Base-by-base conservation (phyloP, 805 yeast genomes). In the Nakazawaea wickerhamii region DNA sequence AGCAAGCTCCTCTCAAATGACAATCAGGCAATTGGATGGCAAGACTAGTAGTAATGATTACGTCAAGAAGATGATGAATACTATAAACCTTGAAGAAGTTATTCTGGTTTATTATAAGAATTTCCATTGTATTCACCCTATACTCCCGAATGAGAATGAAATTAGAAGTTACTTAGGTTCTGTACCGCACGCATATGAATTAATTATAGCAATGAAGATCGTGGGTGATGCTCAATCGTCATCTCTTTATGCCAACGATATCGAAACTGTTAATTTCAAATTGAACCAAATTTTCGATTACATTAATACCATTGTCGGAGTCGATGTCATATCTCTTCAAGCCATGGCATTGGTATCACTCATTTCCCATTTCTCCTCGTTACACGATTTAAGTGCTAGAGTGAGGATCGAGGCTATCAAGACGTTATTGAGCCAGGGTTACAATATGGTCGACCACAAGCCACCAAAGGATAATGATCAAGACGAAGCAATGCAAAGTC, bases 341-440 rank as follows among this genome's bases (percentile, higher is more conserved):
- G 50, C 68, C 0, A 47, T 73, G 34, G 50, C 70, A 7, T 41
- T 74, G 10, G 40, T 70, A 7, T 60, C 73, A 0, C 60, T 74
- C 50, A 61, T 68, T 4, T 61, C 75, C 13, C 80, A 74, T 48
- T 69, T 74, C 20, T 70, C 77, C n/a, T 70, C 79, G 0, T 49
- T 74, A 7, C 79, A 74, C 50, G 73, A 67, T 30, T 47, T 73
- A 35, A 67, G 75, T 34, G 57, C 64, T 1, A 50, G 60, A 0
- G 45, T 74, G n/a, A 62, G 79, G 45, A 66, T 62, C 27, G 62
- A 68, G 22, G 64, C 71, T 14, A 64, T 72, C 30, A 44, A 23
- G 10, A 20, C 41, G 9, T 9, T 35, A 6, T 21, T 40, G 28
- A 30, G 31, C 19, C 39, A 40, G 10, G 43, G 42, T 11, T 36